phyloP scores from a whole-genome alignment of 768 basidiomycete species.

The Leccinellum luteum region DNA sequence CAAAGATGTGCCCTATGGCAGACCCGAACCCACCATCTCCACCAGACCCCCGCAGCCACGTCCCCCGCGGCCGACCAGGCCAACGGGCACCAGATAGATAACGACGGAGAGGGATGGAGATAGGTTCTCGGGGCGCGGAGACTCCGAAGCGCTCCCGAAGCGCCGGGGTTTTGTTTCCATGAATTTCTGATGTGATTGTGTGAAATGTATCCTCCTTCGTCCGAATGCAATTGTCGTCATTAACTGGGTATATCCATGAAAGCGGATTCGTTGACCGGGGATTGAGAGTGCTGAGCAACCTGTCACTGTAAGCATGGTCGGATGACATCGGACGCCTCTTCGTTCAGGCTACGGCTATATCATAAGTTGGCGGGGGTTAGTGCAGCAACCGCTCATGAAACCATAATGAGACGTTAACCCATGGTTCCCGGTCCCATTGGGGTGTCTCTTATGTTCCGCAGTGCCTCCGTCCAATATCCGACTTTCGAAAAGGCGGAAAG shows the following conservation, averaged over 20 bases:
- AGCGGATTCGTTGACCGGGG: neutral
- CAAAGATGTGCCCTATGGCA: conserved; percentile 5
- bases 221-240: neutral
- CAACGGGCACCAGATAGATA: neutral
- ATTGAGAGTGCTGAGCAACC: neutral
- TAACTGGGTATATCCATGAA: neutral
- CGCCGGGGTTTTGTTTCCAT: neutral
- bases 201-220: neutral
- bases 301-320: neutral
- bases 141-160: neutral
- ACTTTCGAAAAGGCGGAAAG: neutral
- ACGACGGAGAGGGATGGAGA: too few species aligned
- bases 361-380: neutral
- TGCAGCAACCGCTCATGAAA: neutral
- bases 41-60: neutral
- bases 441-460: neutral
- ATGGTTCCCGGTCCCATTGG: neutral
- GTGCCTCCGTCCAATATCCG: neutral
- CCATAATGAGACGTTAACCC: neutral
- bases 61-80: conserved; percentile 3
- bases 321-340: neutral
- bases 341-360: neutral
- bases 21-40: neutral
- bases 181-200: neutral
- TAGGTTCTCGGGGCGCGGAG: neutral